Evolutionary conservation across 805 yeast genomes (phyloP).

Genomic region (Maudiozyma pseudohumilis): DNA sequence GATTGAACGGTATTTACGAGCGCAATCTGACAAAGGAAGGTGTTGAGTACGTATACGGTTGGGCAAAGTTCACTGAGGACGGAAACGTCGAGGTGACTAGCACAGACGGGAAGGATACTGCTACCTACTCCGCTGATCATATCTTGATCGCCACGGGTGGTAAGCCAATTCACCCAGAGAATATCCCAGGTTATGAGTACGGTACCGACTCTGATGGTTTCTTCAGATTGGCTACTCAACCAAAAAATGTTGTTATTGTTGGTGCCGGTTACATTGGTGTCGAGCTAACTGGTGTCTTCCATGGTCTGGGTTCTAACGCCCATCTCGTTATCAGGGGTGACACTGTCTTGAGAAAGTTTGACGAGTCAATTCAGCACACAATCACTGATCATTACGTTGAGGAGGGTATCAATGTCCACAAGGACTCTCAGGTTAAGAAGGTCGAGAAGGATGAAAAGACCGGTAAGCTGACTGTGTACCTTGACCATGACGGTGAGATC

Average conservation of each 20-base stretch:
- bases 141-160: constrained; percentile 93
- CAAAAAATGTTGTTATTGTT: constrained; percentile 84
- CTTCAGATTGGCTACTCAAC: constrained; percentile 71
- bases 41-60: constrained; percentile 79
- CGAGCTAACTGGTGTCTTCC: constrained; percentile 91
- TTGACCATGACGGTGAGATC: constrained; percentile 31
- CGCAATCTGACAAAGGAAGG: constrained; percentile 80
- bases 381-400: constrained; percentile 73
- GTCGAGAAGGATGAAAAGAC: constrained; percentile 38
- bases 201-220: constrained; percentile 90
- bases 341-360: constrained; percentile 81
- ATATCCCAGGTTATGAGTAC: constrained; percentile 68
- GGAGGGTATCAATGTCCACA: constrained; percentile 75
- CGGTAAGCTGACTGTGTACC: constrained; percentile 41
- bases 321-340: constrained; percentile 87
- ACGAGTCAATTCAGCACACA: constrained; percentile 65
- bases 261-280: constrained; percentile 98
- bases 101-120: constrained; percentile 45
- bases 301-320: constrained; percentile 77
- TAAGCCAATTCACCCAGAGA: constrained; percentile 53
- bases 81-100: constrained; percentile 73
- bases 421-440: constrained; percentile 42
- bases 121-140: constrained; percentile 66
- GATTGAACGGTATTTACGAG: constrained; percentile 90
- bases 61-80: constrained; percentile 62